Evolutionary conservation across 23 red algal species (phyloP), one percentile per base, ranked within the genome.

Genomic region (Chondrus crispus): DNA sequence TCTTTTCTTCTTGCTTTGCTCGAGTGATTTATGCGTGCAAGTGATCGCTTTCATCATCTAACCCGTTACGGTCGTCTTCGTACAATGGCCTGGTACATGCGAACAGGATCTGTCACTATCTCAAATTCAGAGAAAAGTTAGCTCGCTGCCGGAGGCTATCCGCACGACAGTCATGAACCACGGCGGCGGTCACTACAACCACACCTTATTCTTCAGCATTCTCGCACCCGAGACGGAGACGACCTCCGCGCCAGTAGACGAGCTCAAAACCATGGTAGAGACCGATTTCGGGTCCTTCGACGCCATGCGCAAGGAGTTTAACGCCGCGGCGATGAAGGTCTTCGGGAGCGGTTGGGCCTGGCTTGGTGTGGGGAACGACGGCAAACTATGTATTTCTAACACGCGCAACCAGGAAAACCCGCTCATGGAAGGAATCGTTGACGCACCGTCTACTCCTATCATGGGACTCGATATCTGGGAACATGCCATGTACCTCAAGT

Each of bases 291-390:
- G 95, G 11, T 66, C 80, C 32, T 46, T 97, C 74, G 95, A 97
- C 60, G 90, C 82, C 40, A 84, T 97, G 84, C 83, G 93, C n/a
- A 93, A 95, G 60, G 19, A 50, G 82, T 97, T 97, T 52, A 90
- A 97, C 73, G 89, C 91, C 42, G 78, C 90, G 35, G 95, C 95
- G 18, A 92, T 92, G 46, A 82, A 80, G 43, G 90, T 91, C n/a
- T 97, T 97, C 82, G 95, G 95, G 19, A 94, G 90, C 13, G 95
- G 95, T 30, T 97, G 95, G 95, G 95, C 95, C 22, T 97, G 95
- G 95, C 91, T 97, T 5, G 93, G 93, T 46, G 87, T 89, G 22
- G 71, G 68, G 71, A 53, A 81, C 28, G 85, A 82, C 42, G 86
- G 86, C 44, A 64, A 94, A 54, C 82, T 97, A 52, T 87, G 72